Evolutionary conservation across 2,329 filamentous ascomycete species (phyloP), one percentile per base, ranked within the genome.

Genomic region (Neofusicoccum umdonicola): DNA sequence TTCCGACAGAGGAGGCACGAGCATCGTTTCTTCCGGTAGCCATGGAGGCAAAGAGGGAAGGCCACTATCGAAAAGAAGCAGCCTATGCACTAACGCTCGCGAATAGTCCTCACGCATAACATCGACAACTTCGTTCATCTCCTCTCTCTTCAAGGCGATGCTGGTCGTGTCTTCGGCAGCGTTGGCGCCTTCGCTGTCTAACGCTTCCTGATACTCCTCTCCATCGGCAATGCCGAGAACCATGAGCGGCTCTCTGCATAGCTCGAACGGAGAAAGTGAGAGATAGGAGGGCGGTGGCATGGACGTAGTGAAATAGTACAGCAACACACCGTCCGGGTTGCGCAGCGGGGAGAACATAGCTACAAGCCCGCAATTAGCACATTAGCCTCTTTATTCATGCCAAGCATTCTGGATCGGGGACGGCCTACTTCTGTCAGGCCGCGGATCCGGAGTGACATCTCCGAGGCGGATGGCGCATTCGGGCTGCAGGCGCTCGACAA

Each of bases 261-360:
- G 82, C 76, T 99, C 95, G 81, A 97, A 97, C 0, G 95, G 93
- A 42, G 90, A 90, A 45, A 96, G 80, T 19, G 91, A 85, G 48
- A 92, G 82, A 74, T 96, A 92, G 37, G 91, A 92, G 37, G 88
- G 84, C n/a, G 91, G 88, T 27, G 92, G 90, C 63, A 90, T 83
- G 72, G 92, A 89, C 66, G 91, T 92, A 65, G 90, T 88, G 67
- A 97, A 85, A 75, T 97, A 90, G 83, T 95, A 97, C 71, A 97
- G 85, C 67, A 98, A 90, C 72, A 89, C 88, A 66, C 94, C 94
- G 70, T 88, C 86, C 11, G 92, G 93, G 77, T 95, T 97, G 13
- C 90, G 91, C 72, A 95, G 82, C 45, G 94, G 94, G 65, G 92
- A 96, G 79, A 98, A 97, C 88, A 95, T 93, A 78, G 92, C 93